Percentiles rank a stretch among this genome's conserved stretches.
Evolutionary conservation across 192 early-diverging fungal genomes (phyloP).

Genomic region (Linnemannia exigua): DNA sequence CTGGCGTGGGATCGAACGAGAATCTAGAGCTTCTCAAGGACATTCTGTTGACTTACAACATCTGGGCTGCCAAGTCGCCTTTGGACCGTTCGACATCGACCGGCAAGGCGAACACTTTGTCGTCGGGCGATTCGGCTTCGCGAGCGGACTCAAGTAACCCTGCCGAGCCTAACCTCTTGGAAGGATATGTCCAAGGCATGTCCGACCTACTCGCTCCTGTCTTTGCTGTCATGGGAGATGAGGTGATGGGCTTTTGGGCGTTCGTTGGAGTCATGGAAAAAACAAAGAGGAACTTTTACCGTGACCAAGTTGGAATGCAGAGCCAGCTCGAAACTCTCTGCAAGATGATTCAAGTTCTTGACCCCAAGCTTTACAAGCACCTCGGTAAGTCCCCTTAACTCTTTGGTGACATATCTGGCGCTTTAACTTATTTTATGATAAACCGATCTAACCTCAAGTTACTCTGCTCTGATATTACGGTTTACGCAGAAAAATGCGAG

Average conservation of each 20-base stretch:
- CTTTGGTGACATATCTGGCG: too few relatives aligned
- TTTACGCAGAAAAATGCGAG: slow-evolving; percentile 72
- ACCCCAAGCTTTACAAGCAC: slow-evolving; percentile 87
- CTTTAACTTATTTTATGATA: too few relatives aligned
- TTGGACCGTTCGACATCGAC: background rate
- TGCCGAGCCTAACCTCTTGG: slow-evolving; percentile 43
- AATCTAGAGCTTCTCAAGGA: slow-evolving; percentile 92
- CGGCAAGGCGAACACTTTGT: background rate
- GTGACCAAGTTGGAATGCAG: slow-evolving; percentile 96
- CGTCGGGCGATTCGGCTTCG: background rate
- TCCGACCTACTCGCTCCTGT: slow-evolving; percentile 93
- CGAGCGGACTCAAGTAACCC: background rate
- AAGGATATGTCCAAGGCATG: slow-evolving; percentile 98
- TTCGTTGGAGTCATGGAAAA: slow-evolving; percentile 92
- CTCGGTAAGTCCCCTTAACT: slow-evolving; percentile 63
- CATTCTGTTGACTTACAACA: slow-evolving; percentile 93
- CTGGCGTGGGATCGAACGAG: slow-evolving; percentile 72
- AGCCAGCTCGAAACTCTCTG: slow-evolving; percentile 86
- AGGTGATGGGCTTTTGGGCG: slow-evolving; percentile 94
- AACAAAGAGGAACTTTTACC: slow-evolving; percentile 91
- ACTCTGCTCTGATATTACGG: background rate
- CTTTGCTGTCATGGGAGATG: slow-evolving; percentile 89
- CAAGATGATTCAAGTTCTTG: slow-evolving; percentile 88
- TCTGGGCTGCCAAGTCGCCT: slow-evolving; percentile 59
- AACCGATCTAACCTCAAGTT: background rate